Base-by-base conservation (phyloP, 306 rosid genomes). In the Inga laurina region DNA sequence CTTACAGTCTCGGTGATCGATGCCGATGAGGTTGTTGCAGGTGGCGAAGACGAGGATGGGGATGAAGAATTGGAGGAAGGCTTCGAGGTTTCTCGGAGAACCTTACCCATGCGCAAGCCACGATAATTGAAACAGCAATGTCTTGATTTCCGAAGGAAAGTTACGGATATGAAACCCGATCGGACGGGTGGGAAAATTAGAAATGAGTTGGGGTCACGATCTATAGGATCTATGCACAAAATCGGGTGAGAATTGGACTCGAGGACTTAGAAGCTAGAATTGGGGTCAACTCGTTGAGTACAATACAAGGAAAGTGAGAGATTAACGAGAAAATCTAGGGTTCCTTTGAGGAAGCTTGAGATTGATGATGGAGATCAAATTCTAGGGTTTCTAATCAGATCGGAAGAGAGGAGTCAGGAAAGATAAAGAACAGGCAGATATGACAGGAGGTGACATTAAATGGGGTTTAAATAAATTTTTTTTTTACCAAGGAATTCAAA, bases 41-140 rank as follows among this genome's bases (percentile, higher is more conserved):
- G 93, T 2, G 85, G 74, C 5, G 88, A 74, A 13, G 88, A 68
- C 19, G 91, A 14, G 0, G 91, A 78, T 7, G 88, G 65, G 24
- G 86, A 77, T 2, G 91, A 77, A 1, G 89, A 74, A 76, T 84
- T 88, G 0, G 92, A 88, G 32, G 86, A 86, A 2, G 94, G 93
- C 84, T 78, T 88, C 70, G 89, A 79, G 81, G 90, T 82, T 90
- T 94, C 97, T 39, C 88, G 68, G 51, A 86, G 79, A 87, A 87
- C 78, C 91, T 84, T 92, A 39, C 97, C 98, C 98, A 94, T 94
- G 62, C 81, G 91, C 81, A 19, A 79, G 84, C 78, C 85, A 74
- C 85, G 41, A 61, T 49, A 76, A 48, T 35, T 32, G 74, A 75
- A 81, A 75, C 74, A 12, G 13, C 75, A 84, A 77, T 70, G 74